Percentiles rank a stretch among this genome's conserved stretches.
Evolutionary conservation across 1,139 yeast genomes (phyloP).

Genomic region (Scheffersomyces illinoinensis): DNA sequence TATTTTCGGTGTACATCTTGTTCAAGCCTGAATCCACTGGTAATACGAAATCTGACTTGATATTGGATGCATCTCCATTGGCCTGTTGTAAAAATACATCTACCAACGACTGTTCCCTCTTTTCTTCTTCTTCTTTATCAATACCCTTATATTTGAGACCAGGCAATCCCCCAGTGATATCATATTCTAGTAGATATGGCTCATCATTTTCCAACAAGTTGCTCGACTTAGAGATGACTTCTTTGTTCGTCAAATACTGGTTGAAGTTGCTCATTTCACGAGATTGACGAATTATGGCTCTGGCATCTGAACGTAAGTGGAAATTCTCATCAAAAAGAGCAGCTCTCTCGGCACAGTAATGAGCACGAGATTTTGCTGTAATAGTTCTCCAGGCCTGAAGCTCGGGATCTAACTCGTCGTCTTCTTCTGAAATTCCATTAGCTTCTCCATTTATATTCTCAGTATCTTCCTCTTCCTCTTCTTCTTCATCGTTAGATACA

Average conservation of each 20-base stretch:
- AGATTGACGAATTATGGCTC: conserved; percentile 65
- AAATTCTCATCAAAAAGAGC: conserved; percentile 59
- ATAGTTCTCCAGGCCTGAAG: conserved; percentile 76
- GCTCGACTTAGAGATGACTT: conserved; percentile 41
- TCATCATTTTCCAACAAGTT: conserved; percentile 60
- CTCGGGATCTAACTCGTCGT: conserved; percentile 32
- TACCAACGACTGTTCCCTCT: conserved; percentile 50
- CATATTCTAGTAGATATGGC: conserved; percentile 80
- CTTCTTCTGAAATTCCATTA: conserved; percentile 27
- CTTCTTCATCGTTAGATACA: conserved; percentile 21
- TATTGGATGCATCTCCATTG: conserved; percentile 27
- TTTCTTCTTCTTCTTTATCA: conserved; percentile 48
- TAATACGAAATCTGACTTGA: conserved; percentile 32
- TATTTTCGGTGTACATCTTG: conserved; percentile 61
- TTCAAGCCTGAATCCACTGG: conserved; percentile 58
- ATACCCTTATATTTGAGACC: conserved; percentile 55
- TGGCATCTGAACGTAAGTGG: conserved; percentile 62
- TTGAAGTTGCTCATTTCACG: conserved; percentile 58
- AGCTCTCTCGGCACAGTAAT: conserved; percentile 69
- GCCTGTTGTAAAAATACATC: conserved; percentile 36
- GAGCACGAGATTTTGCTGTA: conserved; percentile 78
- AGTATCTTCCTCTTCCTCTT: conserved; percentile 23
- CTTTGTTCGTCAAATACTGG: conserved; percentile 46
- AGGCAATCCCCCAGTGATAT: conserved; percentile 79
- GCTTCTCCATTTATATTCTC: conserved; percentile 16